These are phyloP conservation scores for Cutaneotrichosporon sp. DNA, from an alignment of 1,284 basidiomycete species.

Conservation along the genomic window DNA sequence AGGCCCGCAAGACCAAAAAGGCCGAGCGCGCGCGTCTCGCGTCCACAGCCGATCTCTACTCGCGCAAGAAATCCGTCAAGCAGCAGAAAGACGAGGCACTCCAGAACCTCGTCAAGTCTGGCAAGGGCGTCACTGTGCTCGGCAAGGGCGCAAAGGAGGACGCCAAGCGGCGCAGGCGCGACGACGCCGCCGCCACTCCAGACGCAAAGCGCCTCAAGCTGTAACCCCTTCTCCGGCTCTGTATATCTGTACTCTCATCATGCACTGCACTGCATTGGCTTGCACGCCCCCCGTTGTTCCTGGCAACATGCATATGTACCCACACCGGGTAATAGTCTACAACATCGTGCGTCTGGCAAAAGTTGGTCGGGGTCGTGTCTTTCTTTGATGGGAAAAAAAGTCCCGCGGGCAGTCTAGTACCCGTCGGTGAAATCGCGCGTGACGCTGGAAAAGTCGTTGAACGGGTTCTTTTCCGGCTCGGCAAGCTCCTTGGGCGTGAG, in stretches of 20 bases:
- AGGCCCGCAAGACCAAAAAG: conserved; percentile 68
- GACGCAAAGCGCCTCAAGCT: conserved; percentile 42
- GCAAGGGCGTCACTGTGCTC: conserved; percentile 75
- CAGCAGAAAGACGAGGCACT: conserved; percentile 77
- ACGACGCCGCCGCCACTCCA: conserved; percentile 12
- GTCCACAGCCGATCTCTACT: conserved; percentile 62
- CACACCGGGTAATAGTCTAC: too few species aligned
- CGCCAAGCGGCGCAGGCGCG: conserved; percentile 37
- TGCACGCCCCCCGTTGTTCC: too few species aligned
- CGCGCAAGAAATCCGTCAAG: conserved; percentile 56
- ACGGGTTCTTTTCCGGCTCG: conserved; percentile 56
- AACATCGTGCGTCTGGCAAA: too few species aligned
- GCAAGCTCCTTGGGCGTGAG: conserved; percentile 47
- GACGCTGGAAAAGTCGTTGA: conserved; percentile 78
- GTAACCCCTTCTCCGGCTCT: conserved; percentile 6
- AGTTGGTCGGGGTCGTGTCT: too few species aligned
- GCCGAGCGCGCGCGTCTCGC: conserved; percentile 66
- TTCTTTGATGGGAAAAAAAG: too few species aligned
- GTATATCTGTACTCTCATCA: too few species aligned
- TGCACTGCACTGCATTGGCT: too few species aligned
- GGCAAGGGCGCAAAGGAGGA: conserved; percentile 58
- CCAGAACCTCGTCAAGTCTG: conserved; percentile 69
- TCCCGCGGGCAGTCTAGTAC: conserved; percentile 13
- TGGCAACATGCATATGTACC: too few species aligned
- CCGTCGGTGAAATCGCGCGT: conserved; percentile 59